A percentile compares a stretch with the other conserved stretches of the same genome.
These are phyloP conservation scores for Linnemannia zychae DNA, from an alignment of 192 early-diverging fungal species.

Conservation along the genomic window DNA sequence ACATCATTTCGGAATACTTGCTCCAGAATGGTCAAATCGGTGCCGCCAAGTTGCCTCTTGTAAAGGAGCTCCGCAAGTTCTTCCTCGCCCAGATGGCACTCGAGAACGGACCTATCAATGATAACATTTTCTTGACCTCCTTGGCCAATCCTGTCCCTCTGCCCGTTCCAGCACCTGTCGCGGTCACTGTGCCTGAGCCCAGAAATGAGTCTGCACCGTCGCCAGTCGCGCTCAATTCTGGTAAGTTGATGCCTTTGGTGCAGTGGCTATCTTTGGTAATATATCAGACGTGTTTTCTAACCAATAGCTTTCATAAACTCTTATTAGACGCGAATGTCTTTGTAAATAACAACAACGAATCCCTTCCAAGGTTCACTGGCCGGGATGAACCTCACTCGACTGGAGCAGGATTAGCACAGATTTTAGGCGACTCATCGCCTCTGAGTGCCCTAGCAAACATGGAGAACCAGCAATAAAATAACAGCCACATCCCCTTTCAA, in stretches of 20 bases:
- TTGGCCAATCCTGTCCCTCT: slow-evolving; percentile 1
- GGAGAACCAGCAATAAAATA: slow-evolving; percentile 25
- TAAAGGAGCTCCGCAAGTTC: slow-evolving; percentile 51
- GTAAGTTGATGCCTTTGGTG: neutral
- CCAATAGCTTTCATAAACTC: neutral
- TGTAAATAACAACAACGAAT: slow-evolving; percentile 40
- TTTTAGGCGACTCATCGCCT: slow-evolving; percentile 12
- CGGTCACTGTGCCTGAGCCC: neutral
- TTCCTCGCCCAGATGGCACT: slow-evolving; percentile 39
- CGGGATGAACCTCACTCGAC: neutral
- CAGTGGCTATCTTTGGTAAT: neutral
- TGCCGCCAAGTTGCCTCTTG: slow-evolving; percentile 47
- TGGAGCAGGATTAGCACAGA: slow-evolving; percentile 6
- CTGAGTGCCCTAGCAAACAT: slow-evolving; percentile 26
- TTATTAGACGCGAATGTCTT: slow-evolving; percentile 19
- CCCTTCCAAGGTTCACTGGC: slow-evolving; percentile 1
- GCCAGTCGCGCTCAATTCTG: neutral
- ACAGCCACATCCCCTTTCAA: slow-evolving; percentile 8
- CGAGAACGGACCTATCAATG: slow-evolving; percentile 28
- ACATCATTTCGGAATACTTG: slow-evolving; percentile 54
- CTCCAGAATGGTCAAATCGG: slow-evolving; percentile 54
- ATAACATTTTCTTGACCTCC: slow-evolving; percentile 8
- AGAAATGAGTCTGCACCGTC: neutral
- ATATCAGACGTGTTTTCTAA: neutral
- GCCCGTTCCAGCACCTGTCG: neutral